phyloP scores from a whole-genome alignment of 2,329 filamentous ascomycete species.

The Colletotrichum aenigma region DNA sequence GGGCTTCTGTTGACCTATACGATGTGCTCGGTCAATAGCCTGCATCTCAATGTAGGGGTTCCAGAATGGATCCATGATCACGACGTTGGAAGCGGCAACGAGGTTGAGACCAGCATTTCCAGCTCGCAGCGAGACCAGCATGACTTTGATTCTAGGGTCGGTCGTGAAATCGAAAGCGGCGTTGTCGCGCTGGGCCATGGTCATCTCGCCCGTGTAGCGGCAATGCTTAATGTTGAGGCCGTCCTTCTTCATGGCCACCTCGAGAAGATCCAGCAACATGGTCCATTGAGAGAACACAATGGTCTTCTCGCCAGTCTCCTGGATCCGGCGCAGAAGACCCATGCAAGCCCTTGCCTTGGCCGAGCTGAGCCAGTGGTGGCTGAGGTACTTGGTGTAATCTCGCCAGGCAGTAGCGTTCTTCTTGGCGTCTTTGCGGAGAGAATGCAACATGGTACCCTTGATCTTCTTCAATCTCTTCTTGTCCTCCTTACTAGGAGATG shows the following conservation, averaged over 20 bases:
- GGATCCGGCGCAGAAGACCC: slow-evolving; percentile 61
- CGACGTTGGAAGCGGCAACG: slow-evolving; percentile 80
- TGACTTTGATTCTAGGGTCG: slow-evolving; percentile 63
- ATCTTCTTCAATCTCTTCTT: slow-evolving; percentile 40
- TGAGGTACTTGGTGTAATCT: slow-evolving; percentile 72
- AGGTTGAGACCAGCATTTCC: slow-evolving; percentile 89
- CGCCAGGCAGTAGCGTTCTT: slow-evolving; percentile 62
- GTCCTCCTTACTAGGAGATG: slow-evolving; percentile 17
- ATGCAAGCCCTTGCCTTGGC: slow-evolving; percentile 75
- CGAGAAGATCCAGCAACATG: slow-evolving; percentile 76
- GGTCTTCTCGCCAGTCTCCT: slow-evolving; percentile 69
- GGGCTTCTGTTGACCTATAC: slow-evolving; percentile 77
- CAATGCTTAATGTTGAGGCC: slow-evolving; percentile 58
- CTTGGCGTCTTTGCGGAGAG: slow-evolving; percentile 35
- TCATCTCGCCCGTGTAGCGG: slow-evolving; percentile 82
- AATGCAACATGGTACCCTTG: slow-evolving; percentile 35
- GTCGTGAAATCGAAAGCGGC: slow-evolving; percentile 71
- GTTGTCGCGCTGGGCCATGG: slow-evolving; percentile 65
- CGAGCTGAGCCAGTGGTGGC: slow-evolving; percentile 73
- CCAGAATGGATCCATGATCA: slow-evolving; percentile 94
- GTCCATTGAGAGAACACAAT: slow-evolving; percentile 87
- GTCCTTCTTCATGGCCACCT: slow-evolving; percentile 68
- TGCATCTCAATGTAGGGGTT: slow-evolving; percentile 94
- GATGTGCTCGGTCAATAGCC: slow-evolving; percentile 87
- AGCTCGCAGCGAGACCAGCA: slow-evolving; percentile 80